phyloP scores from a whole-genome alignment of 1,284 basidiomycete species.

The Taiwanofungus camphoratus region DNA sequence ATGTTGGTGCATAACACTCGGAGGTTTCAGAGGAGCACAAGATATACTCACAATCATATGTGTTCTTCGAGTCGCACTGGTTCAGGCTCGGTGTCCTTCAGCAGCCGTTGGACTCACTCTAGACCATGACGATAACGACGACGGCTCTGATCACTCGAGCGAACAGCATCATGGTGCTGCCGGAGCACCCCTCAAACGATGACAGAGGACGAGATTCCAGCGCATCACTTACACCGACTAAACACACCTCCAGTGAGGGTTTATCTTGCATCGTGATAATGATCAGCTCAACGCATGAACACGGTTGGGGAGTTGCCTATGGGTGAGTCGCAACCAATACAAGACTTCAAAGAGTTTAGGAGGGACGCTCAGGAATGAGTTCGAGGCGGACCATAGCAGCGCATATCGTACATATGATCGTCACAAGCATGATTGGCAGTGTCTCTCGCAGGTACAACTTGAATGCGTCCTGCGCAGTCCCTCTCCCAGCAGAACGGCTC shows the following conservation, averaged over 20 bases:
- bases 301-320: slow-evolving; percentile 18
- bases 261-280: slow-evolving; percentile 23
- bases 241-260: slow-evolving; percentile 26
- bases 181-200: too few relatives aligned
- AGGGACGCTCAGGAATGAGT: slow-evolving; percentile 11
- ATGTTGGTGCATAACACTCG: slow-evolving; percentile 72
- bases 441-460: too few relatives aligned
- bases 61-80: slow-evolving; percentile 82
- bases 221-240: slow-evolving; percentile 27
- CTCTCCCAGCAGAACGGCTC: slow-evolving; percentile 15
- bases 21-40: slow-evolving; percentile 81
- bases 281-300: slow-evolving; percentile 17
- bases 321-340: slow-evolving; percentile 9
- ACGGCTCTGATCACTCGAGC: slow-evolving; percentile 29
- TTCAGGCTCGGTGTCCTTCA: slow-evolving; percentile 34
- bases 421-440: too few relatives aligned
- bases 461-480: too few relatives aligned
- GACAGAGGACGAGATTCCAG: slow-evolving; percentile 17
- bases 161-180: slow-evolving; percentile 15
- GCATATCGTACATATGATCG: too few relatives aligned
- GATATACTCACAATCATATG: slow-evolving; percentile 68
- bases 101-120: slow-evolving; percentile 42
- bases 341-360: slow-evolving; percentile 18
- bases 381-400: slow-evolving; percentile 20
- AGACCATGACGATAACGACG: slow-evolving; percentile 35